Percentiles rank a stretch among this genome's conserved stretches.
Conservation (phyloP, 192 early-diverging fungal genomes). For the Allomyces macrogynus region DNA sequence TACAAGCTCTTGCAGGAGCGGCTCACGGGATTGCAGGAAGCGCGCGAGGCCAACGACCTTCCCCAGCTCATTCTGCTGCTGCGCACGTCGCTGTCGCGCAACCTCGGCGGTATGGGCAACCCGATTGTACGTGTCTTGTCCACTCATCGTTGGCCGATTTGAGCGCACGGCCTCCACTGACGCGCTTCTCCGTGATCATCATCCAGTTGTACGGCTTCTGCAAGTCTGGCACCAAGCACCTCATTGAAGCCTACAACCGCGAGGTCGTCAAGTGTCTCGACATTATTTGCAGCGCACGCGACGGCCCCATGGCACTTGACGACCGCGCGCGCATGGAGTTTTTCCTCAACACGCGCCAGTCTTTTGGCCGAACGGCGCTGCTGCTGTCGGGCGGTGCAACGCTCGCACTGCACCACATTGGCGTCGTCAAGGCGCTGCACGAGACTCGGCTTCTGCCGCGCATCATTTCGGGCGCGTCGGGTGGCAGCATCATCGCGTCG, state of each 20-base stretch:
- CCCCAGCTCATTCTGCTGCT: neutral
- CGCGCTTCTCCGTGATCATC: no score
- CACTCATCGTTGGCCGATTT: no score
- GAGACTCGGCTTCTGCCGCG: constrained; percentile 53
- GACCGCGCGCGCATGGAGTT: constrained; percentile 46
- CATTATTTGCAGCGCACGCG: constrained; percentile 26
- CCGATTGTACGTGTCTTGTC: neutral
- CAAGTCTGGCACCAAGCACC: constrained; percentile 43
- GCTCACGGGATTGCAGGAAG: neutral
- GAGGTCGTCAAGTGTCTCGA: constrained; percentile 54
- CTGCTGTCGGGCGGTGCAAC: constrained; percentile 70
- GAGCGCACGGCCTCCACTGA: no score
- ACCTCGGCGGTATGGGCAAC: neutral
- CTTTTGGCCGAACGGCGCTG: constrained; percentile 70
- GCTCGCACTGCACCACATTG: constrained; percentile 67
- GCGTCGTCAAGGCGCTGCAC: constrained; percentile 52
- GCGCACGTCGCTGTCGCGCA: neutral
- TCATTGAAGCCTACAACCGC: constrained; percentile 58
- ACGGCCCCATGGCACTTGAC: constrained; percentile 21
- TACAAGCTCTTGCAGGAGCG: neutral
- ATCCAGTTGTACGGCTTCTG: constrained; percentile 41
- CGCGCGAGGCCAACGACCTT: neutral
- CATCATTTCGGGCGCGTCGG: constrained; percentile 69
- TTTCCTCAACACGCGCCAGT: constrained; percentile 52
- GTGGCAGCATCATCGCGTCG: constrained; percentile 66